phyloP scores from a whole-genome alignment of 208 protist genomes.

The Endotrypanum monterogeii region DNA sequence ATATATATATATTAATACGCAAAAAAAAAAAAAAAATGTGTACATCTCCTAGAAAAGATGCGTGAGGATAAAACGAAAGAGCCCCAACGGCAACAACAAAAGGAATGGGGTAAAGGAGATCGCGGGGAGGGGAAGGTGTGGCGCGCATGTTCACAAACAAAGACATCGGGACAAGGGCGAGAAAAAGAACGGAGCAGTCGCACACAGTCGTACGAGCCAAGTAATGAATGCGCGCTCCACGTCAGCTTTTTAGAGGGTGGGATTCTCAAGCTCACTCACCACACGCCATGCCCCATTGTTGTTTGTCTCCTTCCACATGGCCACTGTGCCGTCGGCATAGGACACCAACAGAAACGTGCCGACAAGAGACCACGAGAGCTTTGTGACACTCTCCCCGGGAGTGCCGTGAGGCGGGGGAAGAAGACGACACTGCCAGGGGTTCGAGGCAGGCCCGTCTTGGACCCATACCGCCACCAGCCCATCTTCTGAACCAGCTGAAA shows the following conservation, averaged over 20 bases:
- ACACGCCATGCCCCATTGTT: slow-evolving; percentile 61
- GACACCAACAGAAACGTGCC: slow-evolving; percentile 84
- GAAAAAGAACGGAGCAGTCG: background rate
- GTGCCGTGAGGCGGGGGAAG: slow-evolving; percentile 30
- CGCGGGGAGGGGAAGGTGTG: too few species aligned
- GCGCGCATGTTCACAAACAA: slow-evolving; percentile 1
- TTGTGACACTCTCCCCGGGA: slow-evolving; percentile 52
- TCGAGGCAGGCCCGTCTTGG: slow-evolving; percentile 61
- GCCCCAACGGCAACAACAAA: background rate
- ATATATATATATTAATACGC: background rate
- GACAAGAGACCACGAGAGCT: slow-evolving; percentile 82
- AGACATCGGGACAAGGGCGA: background rate
- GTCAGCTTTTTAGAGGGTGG: slow-evolving; percentile 9
- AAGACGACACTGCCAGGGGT: slow-evolving; percentile 47
- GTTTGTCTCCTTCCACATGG: slow-evolving; percentile 75
- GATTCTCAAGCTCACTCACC: slow-evolving; percentile 52
- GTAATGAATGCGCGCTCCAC: background rate
- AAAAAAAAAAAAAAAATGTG: background rate
- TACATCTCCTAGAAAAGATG: too few species aligned
- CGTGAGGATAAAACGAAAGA: background rate
- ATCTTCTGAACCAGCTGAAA: slow-evolving; percentile 77
- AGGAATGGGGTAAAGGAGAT: background rate
- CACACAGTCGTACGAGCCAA: background rate
- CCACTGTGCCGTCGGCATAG: slow-evolving; percentile 69
- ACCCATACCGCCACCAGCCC: slow-evolving; percentile 79